Base-by-base conservation (phyloP, 2,329 filamentous ascomycete species). In the Microcyclosporella mali region DNA sequence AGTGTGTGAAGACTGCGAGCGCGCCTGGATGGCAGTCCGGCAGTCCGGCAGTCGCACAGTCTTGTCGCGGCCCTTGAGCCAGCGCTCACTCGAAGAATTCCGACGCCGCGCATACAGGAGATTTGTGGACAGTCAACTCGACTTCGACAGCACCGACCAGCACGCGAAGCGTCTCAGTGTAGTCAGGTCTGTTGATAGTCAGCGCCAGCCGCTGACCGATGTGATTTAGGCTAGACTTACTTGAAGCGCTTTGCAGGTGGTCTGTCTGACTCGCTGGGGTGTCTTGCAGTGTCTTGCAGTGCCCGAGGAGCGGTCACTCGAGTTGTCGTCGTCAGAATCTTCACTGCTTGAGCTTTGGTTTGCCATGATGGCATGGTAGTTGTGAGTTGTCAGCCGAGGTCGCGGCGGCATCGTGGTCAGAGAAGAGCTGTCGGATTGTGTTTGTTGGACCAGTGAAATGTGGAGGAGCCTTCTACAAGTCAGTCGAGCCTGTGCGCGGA, bases 11-110 rank as follows among this genome's bases (percentile, higher is more conserved):
- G 8, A 38, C 19, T 14, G 27, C 28, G 41, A 50, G 50, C 2
- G 33, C 29, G 1, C 4, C 27, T 10, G 38, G 34, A 3, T 31
- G 9, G n/a, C 39, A 25, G 2, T 45, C 37, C 3, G 47, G 44
- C n/a, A 52, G 16, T n/a, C 38, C 3, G 47, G 44, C n/a, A 52
- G 16, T n/a, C 38, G 37, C 15, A 50, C 34, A 10, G 40, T 9
- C 11, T 35, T 32, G 12, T 47, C 36, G 10, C 43, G 16, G 27
- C 41, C 40, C 30, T 41, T 25, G 14, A 12, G 11, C 46, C 43
- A 46, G 12, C 33, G 17, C 2, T 30, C 15, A 16, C 30, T 40
- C 35, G 35, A 49, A 49, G 43, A 40, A 49, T 8, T 14, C 19
- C 6, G 43, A 49, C 1, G 17, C 40, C 4, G 14, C 31, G 39